Percentiles rank a stretch among this genome's conserved stretches.
phyloP scores from a whole-genome alignment of 1,284 basidiomycete species.

The Sporisorium sorghi region DNA sequence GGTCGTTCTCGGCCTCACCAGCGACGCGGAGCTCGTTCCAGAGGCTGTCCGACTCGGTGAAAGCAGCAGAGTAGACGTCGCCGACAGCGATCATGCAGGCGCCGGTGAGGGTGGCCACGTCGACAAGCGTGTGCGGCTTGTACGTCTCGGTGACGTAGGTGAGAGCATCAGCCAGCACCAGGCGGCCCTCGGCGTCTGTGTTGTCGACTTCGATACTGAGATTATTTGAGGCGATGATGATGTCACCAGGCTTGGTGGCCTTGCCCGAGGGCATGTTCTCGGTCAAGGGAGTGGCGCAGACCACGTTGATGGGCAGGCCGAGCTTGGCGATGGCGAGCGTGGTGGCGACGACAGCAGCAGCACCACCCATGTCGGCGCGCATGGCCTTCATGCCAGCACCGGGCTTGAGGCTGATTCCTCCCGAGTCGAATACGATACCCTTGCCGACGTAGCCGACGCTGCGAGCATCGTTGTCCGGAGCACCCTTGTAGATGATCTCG shows the following conservation, averaged over 20 bases:
- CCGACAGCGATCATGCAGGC: slow-evolving; percentile 72
- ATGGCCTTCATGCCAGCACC: slow-evolving; percentile 74
- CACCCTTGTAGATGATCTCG: slow-evolving; percentile 88
- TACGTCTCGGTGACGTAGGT: slow-evolving; percentile 83
- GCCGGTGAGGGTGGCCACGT: slow-evolving; percentile 83
- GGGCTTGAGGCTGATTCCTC: slow-evolving; percentile 87
- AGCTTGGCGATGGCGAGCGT: slow-evolving; percentile 84
- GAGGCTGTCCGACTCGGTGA: slow-evolving; percentile 73
- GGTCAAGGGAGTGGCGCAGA: slow-evolving; percentile 79
- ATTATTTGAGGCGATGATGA: slow-evolving; percentile 87
- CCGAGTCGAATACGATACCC: slow-evolving; percentile 76
- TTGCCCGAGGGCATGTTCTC: slow-evolving; percentile 79
- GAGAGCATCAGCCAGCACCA: slow-evolving; percentile 81
- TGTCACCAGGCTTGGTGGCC: slow-evolving; percentile 85
- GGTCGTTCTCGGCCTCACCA: slow-evolving; percentile 76
- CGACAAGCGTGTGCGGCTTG: slow-evolving; percentile 84
- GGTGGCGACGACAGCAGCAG: slow-evolving; percentile 80
- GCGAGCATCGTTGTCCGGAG: slow-evolving; percentile 73
- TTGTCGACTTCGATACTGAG: slow-evolving; percentile 88
- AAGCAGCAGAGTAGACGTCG: slow-evolving; percentile 81
- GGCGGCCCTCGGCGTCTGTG: slow-evolving; percentile 87
- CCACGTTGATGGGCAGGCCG: slow-evolving; percentile 81
- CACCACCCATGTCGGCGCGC: slow-evolving; percentile 71
- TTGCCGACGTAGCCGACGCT: slow-evolving; percentile 87
- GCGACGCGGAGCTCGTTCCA: slow-evolving; percentile 80